phyloP scores from a whole-genome alignment of 139 green algal genomes.

The Chlorokybus atmophyticus region DNA sequence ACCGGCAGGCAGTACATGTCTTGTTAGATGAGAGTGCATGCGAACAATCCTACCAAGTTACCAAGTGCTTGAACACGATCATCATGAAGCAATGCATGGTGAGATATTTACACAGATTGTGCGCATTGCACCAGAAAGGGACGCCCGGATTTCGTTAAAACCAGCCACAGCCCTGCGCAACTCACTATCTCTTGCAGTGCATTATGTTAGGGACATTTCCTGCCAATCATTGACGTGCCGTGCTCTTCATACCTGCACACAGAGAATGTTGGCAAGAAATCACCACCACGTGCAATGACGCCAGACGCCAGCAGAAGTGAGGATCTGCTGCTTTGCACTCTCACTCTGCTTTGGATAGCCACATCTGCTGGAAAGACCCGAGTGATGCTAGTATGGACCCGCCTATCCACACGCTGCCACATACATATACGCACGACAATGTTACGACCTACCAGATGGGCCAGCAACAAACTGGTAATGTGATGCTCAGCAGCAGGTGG shows the following conservation, averaged over 20 bases:
- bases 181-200: too few species aligned
- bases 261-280: not conserved
- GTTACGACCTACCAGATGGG: too few species aligned
- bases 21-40: too few species aligned
- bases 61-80: too few species aligned
- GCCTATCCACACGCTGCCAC: constrained; percentile 30
- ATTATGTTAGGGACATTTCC: constrained; percentile 47
- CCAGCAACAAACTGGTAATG: not conserved
- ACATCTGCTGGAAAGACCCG: constrained; percentile 95
- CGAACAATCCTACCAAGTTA: too few species aligned
- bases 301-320: not conserved
- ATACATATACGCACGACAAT: not conserved
- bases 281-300: not conserved
- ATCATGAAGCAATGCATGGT: too few species aligned
- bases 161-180: too few species aligned
- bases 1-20: too few species aligned
- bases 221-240: constrained; percentile 71
- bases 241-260: constrained; percentile 66
- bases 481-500: not conserved
- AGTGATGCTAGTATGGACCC: constrained; percentile 85
- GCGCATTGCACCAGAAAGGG: too few species aligned
- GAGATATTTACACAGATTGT: too few species aligned
- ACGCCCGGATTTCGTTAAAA: too few species aligned
- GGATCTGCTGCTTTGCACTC: not conserved
- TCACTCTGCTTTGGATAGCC: constrained; percentile 74